phyloP scores from a whole-genome alignment of 1,284 basidiomycete genomes.

The Vanrija pseudolonga region DNA sequence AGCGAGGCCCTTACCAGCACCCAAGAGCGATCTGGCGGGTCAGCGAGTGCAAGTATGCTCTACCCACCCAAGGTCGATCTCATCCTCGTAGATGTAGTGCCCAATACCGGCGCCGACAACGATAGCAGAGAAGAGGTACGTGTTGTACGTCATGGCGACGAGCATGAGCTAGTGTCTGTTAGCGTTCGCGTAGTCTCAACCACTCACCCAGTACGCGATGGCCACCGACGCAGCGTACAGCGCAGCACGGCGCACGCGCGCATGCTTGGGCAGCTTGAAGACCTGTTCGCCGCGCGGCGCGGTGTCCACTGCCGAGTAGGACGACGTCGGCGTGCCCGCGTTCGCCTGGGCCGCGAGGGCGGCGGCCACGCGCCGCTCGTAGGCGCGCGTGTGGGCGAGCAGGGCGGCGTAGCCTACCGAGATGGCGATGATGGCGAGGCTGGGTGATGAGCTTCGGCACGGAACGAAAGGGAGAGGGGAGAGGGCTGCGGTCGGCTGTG shows the following conservation, averaged over 20 bases:
- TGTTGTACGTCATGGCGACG: constrained; percentile 52
- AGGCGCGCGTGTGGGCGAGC: constrained; percentile 28
- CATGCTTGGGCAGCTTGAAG: constrained; percentile 20
- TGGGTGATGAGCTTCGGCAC: constrained; percentile 19
- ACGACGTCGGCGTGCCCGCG: constrained; percentile 8
- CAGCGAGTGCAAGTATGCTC: no score
- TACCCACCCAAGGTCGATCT: constrained; percentile 41
- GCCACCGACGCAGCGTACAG: constrained; percentile 42
- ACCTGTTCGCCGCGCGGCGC: constrained; percentile 14
- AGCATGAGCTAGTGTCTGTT: constrained; percentile 46
- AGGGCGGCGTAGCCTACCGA: constrained; percentile 42
- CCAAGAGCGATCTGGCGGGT: no score
- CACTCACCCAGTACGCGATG: constrained; percentile 46
- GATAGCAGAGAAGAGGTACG: constrained; percentile 48
- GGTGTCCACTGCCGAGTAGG: constrained; percentile 31
- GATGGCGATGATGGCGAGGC: constrained; percentile 34
- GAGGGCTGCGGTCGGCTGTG: no score
- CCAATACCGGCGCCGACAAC: constrained; percentile 48
- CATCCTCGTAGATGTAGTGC: constrained; percentile 46
- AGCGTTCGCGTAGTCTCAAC: not conserved
- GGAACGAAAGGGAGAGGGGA: no score
- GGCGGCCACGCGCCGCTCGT: constrained; percentile 35
- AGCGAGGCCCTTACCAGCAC: no score
- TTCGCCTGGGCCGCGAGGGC: constrained; percentile 22
- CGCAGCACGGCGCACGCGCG: constrained; percentile 30